Base-by-base conservation (phyloP, 2,329 filamentous ascomycete genomes). In the Xylaria sp. region DNA sequence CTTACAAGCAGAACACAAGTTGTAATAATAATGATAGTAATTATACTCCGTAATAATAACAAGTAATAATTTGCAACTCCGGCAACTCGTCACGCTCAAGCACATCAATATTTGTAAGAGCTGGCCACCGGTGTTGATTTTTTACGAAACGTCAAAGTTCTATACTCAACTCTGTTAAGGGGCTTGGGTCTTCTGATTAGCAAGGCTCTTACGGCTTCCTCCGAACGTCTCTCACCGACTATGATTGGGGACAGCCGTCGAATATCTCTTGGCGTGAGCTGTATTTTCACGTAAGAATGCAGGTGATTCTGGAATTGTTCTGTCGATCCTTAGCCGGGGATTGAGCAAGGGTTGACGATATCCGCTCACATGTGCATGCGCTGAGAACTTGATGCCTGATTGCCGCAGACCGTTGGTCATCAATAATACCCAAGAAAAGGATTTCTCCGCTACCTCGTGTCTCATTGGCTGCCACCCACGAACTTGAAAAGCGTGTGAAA, bases 401-500 rank as follows among this genome's bases (percentile, higher is more conserved):
- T 54, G 1, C 18, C 46, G 18, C 12, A 57, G 41, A 25, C 20
- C 3, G 13, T 1, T 2, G 25, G 55, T 43, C 43, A 55, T 57
- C 9, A 28, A 57, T 18, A 43, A 25, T n/a, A 28, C 20, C 20
- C 55, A 43, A 13, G 20, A 57, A 25, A 43, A 18, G 23, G 39
- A 4, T 13, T 36, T 20, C 54, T 48, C 54, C 54, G 54, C 31
- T 58, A 64, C 15, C 31, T 20, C n/a, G 33, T 48, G 15, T 52
- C 31, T 39, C 3, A 58, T 64, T 58, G 62, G 62, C 43, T 49
- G n/a, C 15, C 31, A 49, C 4, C 31, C 13, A 52, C 31, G 20
- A 51, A 52, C 8, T 23, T 9, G 20, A 31, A 28, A 51, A 10
- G 43, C 31, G 31, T 41, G 48, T 28, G 43, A 46, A 23, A n/a